These are phyloP conservation scores for Vigna nakashimae DNA, from an alignment of 306 rosid species.

Conservation along the genomic window DNA sequence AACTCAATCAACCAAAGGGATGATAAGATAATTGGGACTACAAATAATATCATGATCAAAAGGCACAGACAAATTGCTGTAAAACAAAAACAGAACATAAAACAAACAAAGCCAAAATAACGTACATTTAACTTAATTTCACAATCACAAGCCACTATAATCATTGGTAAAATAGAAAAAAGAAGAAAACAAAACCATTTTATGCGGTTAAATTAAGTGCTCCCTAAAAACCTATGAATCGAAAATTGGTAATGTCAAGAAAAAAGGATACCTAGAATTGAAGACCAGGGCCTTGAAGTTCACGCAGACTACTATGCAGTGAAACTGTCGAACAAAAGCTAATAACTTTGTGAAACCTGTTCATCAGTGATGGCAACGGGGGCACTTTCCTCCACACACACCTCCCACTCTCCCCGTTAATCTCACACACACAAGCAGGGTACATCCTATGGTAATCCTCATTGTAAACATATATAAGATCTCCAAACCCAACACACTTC, in stretches of 20 bases:
- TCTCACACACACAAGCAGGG: conserved; percentile 85
- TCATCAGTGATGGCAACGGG: conserved; percentile 69
- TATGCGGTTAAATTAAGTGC: background rate
- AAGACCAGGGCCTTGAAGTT: conserved; percentile 40
- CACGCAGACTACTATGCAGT: conserved; percentile 54
- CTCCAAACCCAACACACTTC: conserved; percentile 82
- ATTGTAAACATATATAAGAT: conserved; percentile 78
- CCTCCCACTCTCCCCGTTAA: conserved; percentile 50
- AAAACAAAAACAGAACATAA: background rate
- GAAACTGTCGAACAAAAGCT: conserved; percentile 81
- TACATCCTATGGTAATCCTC: conserved; percentile 75
- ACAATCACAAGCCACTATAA: background rate
- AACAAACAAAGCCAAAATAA: background rate
- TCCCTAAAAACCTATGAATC: background rate
- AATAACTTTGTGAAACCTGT: conserved; percentile 75
- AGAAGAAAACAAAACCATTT: background rate
- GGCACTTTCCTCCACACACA: conserved; percentile 81
- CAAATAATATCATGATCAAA: conserved; percentile 20
- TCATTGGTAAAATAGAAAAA: conserved; percentile 24
- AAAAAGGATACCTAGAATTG: conserved; percentile 46
- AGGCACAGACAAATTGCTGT: background rate
- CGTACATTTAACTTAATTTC: background rate
- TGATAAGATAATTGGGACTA: background rate
- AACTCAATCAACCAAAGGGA: background rate
- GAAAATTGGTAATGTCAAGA: background rate